These are phyloP conservation scores for Phytophthora agathidicida DNA, from an alignment of 352 stramenopile genomes.

Conservation along the genomic window DNA sequence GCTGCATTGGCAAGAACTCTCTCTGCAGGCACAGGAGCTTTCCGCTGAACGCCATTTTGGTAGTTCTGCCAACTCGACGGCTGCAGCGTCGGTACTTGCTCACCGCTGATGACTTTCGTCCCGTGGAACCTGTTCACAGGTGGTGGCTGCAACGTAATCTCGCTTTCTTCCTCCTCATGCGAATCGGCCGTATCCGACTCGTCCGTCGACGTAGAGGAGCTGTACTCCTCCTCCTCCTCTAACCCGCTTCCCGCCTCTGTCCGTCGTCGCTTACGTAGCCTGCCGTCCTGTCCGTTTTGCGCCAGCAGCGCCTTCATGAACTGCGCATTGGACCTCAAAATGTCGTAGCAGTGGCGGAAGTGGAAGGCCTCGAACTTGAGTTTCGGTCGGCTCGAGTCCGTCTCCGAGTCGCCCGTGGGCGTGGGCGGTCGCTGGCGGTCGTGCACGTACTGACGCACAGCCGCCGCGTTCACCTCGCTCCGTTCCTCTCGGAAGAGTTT, in stretches of 20 bases:
- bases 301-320: conserved; percentile 28
- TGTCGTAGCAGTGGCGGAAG: conserved; percentile 42
- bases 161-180: conserved; percentile 22
- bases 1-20: background rate
- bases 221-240: conserved; percentile 25
- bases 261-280: conserved; percentile 24
- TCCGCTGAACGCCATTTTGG: conserved; percentile 7
- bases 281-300: conserved; percentile 2
- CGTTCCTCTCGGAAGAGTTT: conserved; percentile 31
- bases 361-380: conserved; percentile 44
- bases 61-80: conserved; percentile 1
- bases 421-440: conserved; percentile 18
- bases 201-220: conserved; percentile 25
- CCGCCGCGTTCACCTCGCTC: conserved; percentile 25
- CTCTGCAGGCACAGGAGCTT: background rate
- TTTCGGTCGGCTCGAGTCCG: conserved; percentile 18
- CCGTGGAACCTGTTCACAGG: background rate
- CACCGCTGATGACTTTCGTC: conserved; percentile 16
- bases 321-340: conserved; percentile 14
- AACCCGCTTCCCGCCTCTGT: background rate
- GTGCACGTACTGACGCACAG: conserved; percentile 30
- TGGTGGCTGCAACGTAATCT: background rate
- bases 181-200: conserved; percentile 24
- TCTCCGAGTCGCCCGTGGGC: conserved; percentile 16
- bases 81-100: conserved; percentile 5